Evolutionary conservation across 495 filamentous ascomycete species (phyloP).

Genomic region (Annulohypoxylon nitens): DNA sequence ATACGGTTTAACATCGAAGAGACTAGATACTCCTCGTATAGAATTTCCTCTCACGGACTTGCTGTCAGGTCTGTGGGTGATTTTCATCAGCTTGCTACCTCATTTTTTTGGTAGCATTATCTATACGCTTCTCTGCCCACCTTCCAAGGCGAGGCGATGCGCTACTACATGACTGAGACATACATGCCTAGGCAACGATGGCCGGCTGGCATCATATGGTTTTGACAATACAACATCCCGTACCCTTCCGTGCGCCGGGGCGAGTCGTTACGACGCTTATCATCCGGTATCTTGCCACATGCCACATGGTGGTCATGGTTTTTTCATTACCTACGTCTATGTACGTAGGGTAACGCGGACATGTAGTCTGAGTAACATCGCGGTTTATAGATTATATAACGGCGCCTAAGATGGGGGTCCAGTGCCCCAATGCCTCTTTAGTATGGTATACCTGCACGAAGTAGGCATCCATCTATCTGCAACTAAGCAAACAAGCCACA

Average conservation of each 20-base stretch:
- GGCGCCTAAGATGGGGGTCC: constrained; percentile 18
- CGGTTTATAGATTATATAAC: constrained; percentile 11
- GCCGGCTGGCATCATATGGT: neutral
- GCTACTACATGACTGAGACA: constrained; percentile 13
- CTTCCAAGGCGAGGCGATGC: neutral
- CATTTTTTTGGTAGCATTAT: neutral
- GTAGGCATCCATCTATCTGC: constrained; percentile 14
- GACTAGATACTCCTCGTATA: neutral
- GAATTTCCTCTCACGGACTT: neutral
- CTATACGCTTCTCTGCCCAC: constrained; percentile 1
- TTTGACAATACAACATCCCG: constrained; percentile 14
- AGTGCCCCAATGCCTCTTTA: neutral
- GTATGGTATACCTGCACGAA: neutral
- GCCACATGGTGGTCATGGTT: constrained; percentile 45
- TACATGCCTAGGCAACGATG: neutral
- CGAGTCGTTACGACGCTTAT: constrained; percentile 28
- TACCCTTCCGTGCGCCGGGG: constrained; percentile 1
- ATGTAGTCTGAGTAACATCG: constrained; percentile 33
- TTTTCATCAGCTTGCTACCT: constrained; percentile 12
- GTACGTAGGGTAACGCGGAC: constrained; percentile 9
- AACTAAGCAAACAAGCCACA: constrained; percentile 27
- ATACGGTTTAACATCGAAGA: neutral
- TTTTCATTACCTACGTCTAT: constrained; percentile 8
- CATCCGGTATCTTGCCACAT: constrained; percentile 37
- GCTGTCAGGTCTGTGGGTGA: neutral